These are phyloP conservation scores for Lentinula raphanica DNA, from an alignment of 768 basidiomycete species.

Conservation along the genomic window DNA sequence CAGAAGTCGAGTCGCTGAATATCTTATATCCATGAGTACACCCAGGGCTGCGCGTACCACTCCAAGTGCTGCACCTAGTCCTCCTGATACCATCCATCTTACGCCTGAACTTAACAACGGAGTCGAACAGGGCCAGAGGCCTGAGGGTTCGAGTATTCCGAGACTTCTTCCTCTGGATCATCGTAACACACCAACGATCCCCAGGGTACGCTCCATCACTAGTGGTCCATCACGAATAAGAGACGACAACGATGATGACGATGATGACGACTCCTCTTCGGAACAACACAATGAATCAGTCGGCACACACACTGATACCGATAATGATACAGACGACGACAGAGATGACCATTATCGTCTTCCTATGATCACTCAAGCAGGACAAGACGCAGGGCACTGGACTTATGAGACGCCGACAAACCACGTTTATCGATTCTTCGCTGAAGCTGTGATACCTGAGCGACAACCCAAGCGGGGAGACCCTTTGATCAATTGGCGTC, in stretches of 20 bases:
- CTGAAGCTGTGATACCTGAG: constrained; percentile 1
- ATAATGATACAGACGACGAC: not conserved
- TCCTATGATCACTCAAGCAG: not conserved
- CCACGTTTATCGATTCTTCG: constrained; percentile 1
- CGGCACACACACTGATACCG: not conserved
- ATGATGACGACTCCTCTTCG: not conserved
- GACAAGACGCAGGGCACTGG: not conserved
- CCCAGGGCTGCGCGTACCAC: not conserved
- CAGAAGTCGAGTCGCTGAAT: constrained; percentile 1
- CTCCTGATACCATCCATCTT: not conserved
- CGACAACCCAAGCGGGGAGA: not conserved
- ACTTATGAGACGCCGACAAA: not conserved
- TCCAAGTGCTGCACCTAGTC: not conserved
- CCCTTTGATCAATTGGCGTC: not conserved
- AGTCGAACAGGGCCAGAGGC: not conserved
- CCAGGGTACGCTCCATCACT: not conserved
- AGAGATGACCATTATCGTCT: constrained; percentile 5
- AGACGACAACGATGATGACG: not conserved
- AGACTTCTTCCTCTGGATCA: not conserved
- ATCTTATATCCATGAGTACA: not conserved
- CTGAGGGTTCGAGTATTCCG: not conserved
- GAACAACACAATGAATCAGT: not conserved
- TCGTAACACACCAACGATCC: not conserved
- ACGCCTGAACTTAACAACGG: not conserved
- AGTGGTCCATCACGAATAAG: not conserved